phyloP scores from a whole-genome alignment of 257 asterid genomes.

The Lycium ferocissimum region DNA sequence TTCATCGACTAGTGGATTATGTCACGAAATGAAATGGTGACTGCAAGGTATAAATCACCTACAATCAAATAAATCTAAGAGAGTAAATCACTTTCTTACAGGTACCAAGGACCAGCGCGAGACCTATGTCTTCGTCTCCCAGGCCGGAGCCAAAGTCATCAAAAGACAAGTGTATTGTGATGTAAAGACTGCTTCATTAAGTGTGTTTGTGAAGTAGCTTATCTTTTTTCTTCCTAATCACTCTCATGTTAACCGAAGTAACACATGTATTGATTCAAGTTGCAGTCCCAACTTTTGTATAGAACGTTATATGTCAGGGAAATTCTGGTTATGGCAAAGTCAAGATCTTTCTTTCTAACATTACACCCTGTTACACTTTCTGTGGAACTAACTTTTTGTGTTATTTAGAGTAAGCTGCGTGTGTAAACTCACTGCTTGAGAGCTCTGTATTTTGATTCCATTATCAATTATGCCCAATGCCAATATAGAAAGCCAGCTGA shows the following conservation, averaged over 20 bases:
- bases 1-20: background rate
- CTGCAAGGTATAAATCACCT: background rate
- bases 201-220: slow-evolving; percentile 27
- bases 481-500: no score
- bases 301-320: slow-evolving; percentile 17
- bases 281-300: slow-evolving; percentile 11
- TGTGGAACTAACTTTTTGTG: background rate
- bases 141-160: slow-evolving; percentile 70
- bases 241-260: background rate
- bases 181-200: slow-evolving; percentile 43
- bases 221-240: background rate
- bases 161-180: slow-evolving; percentile 73
- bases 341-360: background rate
- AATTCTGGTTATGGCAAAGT: background rate
- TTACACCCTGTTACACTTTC: background rate
- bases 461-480: no score
- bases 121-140: slow-evolving; percentile 49
- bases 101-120: slow-evolving; percentile 65
- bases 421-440: background rate
- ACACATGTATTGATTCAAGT: background rate
- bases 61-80: background rate
- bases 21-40: background rate
- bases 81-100: slow-evolving; percentile 39
- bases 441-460: no score
- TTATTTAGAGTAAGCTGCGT: no score